These are phyloP conservation scores for Aspergillus bertholletiae DNA, from an alignment of 495 filamentous ascomycete genomes.

Conservation along the genomic window DNA sequence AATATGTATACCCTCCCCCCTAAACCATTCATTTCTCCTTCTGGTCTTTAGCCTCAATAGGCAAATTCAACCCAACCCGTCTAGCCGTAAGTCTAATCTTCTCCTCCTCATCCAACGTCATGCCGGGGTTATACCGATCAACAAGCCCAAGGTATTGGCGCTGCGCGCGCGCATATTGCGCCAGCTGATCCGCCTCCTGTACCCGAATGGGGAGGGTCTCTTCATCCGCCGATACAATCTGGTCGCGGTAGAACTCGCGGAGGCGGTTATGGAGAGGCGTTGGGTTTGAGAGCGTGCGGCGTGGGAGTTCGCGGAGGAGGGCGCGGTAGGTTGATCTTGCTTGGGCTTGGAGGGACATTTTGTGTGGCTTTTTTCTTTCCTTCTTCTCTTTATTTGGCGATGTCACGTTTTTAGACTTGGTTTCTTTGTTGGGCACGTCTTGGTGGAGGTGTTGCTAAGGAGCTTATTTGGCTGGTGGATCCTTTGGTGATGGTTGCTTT, in stretches of 20 bases:
- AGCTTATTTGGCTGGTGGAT: background rate
- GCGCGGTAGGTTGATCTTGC: conserved; percentile 81
- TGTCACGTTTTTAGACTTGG: too few relatives aligned
- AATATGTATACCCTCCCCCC: conserved; percentile 1
- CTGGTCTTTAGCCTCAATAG: conserved; percentile 32
- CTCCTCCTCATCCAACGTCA: conserved; percentile 82
- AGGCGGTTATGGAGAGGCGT: conserved; percentile 60
- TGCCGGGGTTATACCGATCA: conserved; percentile 90
- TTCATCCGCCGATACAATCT: conserved; percentile 1
- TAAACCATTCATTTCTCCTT: conserved; percentile 7
- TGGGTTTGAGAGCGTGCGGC: conserved; percentile 51
- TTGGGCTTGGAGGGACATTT: conserved; percentile 34
- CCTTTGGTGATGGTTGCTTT: background rate
- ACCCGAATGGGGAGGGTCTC: conserved; percentile 23
- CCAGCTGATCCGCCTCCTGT: conserved; percentile 68
- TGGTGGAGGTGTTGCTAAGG: background rate
- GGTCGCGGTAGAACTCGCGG: conserved; percentile 42
- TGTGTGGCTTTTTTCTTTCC: background rate
- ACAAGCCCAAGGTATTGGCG: conserved; percentile 72
- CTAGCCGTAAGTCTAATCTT: conserved; percentile 76
- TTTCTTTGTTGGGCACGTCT: conserved; percentile 9
- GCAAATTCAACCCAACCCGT: conserved; percentile 86
- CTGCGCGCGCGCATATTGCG: conserved; percentile 79
- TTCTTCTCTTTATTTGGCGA: conserved; percentile 13
- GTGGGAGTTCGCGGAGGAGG: conserved; percentile 87